Conservation (phyloP, 2,329 filamentous ascomycete species). For the Paracamarosporium sp. region DNA sequence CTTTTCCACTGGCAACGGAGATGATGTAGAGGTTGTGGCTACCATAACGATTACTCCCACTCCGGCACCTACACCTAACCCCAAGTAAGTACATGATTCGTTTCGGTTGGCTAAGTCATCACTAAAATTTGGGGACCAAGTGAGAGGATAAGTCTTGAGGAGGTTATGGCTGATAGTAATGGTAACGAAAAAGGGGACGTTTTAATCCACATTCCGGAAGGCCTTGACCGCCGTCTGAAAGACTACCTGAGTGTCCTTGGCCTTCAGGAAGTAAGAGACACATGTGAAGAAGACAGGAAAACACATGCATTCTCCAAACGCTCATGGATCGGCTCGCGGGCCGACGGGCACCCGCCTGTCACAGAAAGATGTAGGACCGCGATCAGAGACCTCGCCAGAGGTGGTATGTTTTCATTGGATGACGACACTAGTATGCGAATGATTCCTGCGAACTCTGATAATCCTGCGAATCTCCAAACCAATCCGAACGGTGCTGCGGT, state of each 20-base stretch:
- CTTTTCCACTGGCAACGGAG: not conserved
- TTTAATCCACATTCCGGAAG: conserved; percentile 1
- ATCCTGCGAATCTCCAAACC: conserved; percentile 1
- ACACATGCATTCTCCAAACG: not conserved
- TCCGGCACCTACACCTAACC: not conserved
- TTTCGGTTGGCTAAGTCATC: not conserved
- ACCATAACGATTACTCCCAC: not conserved
- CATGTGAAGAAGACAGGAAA: not conserved
- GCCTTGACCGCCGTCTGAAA: not conserved
- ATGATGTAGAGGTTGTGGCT: not conserved
- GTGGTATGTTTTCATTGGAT: not conserved
- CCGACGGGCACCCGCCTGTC: not conserved
- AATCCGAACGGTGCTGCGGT: not conserved
- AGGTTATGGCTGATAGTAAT: not conserved
- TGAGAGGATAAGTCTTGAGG: not conserved
- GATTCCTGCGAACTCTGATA: not conserved
- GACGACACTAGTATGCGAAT: not conserved
- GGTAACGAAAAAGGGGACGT: not conserved
- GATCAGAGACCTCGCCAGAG: not conserved
- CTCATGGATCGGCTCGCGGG: not conserved
- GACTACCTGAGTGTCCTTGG: not conserved
- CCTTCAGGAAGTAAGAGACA: not conserved
- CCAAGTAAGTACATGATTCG: not conserved
- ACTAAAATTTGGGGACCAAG: not conserved
- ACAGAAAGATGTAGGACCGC: not conserved